A percentile compares a stretch with the other conserved stretches of the same genome.
These are phyloP conservation scores for Venturiaceae sp. DNA, from an alignment of 2,329 filamentous ascomycete species.

Conservation along the genomic window DNA sequence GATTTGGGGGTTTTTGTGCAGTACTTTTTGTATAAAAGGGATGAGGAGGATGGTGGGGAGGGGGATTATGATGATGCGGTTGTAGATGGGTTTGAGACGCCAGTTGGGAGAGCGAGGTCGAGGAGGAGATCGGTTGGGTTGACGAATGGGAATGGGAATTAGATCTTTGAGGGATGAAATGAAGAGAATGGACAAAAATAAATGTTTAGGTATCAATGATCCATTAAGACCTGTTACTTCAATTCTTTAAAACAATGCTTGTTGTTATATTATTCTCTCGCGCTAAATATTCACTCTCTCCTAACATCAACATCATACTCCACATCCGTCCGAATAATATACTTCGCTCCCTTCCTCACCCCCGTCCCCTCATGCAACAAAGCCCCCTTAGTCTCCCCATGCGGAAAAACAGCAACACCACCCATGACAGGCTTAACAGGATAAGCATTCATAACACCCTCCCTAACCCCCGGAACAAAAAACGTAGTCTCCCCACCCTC, in stretches of 20 bases:
- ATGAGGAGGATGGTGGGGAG: neutral
- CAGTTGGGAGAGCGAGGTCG: neutral
- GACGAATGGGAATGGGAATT: neutral
- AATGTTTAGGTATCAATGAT: too few species aligned
- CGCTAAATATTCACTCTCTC: neutral
- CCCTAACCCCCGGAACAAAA: conserved; percentile 53
- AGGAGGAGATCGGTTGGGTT: neutral
- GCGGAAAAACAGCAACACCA: conserved; percentile 57
- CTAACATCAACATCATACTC: conserved; percentile 50
- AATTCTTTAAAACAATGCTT: too few species aligned
- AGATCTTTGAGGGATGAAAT: too few species aligned
- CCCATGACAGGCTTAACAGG: conserved; percentile 61
- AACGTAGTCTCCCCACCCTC: conserved; percentile 63
- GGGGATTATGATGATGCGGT: neutral
- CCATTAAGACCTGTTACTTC: too few species aligned
- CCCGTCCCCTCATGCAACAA: conserved; percentile 62
- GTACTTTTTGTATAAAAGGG: conserved; percentile 60
- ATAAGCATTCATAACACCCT: conserved; percentile 60
- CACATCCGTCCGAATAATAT: conserved; percentile 62
- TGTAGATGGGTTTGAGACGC: neutral
- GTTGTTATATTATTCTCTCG: too few species aligned
- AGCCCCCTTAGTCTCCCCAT: conserved; percentile 56
- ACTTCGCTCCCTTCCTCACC: conserved; percentile 55
- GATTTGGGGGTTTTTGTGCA: conserved; percentile 84
- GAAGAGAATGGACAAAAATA: too few species aligned